Evolutionary conservation across 2,329 filamentous ascomycete genomes (phyloP).

Genomic region (Decorospora gaudefroyi): DNA sequence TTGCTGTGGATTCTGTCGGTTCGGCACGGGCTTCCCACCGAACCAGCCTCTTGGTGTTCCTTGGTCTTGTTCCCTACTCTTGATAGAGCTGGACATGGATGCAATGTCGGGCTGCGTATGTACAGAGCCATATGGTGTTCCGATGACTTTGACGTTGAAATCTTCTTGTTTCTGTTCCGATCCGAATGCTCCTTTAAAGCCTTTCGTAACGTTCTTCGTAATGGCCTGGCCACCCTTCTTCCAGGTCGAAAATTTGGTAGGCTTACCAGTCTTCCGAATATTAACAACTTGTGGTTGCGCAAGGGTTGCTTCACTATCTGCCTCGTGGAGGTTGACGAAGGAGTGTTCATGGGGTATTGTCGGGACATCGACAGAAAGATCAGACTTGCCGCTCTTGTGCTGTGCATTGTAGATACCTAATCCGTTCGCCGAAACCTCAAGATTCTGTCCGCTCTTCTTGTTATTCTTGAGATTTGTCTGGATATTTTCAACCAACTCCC

Average conservation of each 20-base stretch:
- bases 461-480: conserved; percentile 90
- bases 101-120: conserved; percentile 44
- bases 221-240: conserved; percentile 95
- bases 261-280: conserved; percentile 83
- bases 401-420: conserved; percentile 63
- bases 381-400: conserved; percentile 46
- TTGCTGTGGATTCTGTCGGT: conserved; percentile 19
- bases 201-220: conserved; percentile 91
- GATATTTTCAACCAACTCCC: conserved; percentile 90
- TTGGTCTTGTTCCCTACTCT: conserved; percentile 33
- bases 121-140: conserved; percentile 49
- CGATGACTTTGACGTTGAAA: conserved; percentile 56
- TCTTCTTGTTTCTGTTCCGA: conserved; percentile 62
- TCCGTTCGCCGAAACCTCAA: conserved; percentile 58
- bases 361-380: conserved; percentile 51
- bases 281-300: conserved; percentile 90
- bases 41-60: conserved; percentile 43
- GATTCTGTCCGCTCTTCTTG: conserved; percentile 54
- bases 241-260: conserved; percentile 98
- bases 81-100: conserved; percentile 39
- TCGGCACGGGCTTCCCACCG: conserved; percentile 30
- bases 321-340: conserved; percentile 56
- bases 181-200: conserved; percentile 85
- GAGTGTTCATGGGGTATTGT: conserved; percentile 44
- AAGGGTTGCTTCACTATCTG: conserved; percentile 67